Base-by-base conservation (phyloP, 1,284 basidiomycete species). In the Cryptococcus sp. region DNA sequence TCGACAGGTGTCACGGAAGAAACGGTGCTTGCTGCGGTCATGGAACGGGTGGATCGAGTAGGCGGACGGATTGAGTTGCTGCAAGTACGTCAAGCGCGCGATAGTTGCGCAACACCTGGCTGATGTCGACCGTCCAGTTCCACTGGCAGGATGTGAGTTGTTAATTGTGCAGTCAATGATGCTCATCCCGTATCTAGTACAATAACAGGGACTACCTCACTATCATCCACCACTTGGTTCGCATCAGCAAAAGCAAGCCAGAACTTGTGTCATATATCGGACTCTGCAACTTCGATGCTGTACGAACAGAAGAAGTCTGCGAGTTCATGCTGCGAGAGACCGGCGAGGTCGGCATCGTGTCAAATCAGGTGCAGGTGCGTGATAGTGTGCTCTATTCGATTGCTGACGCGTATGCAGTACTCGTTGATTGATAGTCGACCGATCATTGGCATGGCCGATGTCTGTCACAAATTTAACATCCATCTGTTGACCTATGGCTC, bases 401-500 rank as follows among this genome's bases (percentile, higher is more conserved):
- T 10, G 45, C n/a, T 46, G 4, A 44, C 41, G 15, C 8, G 2
- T 5, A 17, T 26, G n/a, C 63, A 91, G 89, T 90, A 89, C 68
- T 91, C 89, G 2, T 5, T 91, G 58, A 85, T 91, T 64, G 89
- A 91, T 70, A 86, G 85, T 2, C 83, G 89, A 11, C 87, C 88
- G 15, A 79, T 89, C 51, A 83, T 88, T 65, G 87, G 84, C 25
- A 88, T 91, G 88, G 82, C 83, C 6, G 84, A 86, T 55, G 86
- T 89, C 17, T 91, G 89, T 69, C 78, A 83, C 70, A 85, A 84
- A 66, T 87, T 91, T 68, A 80, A 81, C 43, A 73, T 91, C 54
- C 89, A 89, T 67, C 80, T 91, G 39, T 77, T 91, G 40, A 89
- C 89, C 29, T 91, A 91, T 69, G 89, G 89, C 16, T 88, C 88